Evolutionary conservation across 202 grass and related monocot species (phyloP), one percentile per base, ranked within the genome.

Genomic region (Panicum hallii): DNA sequence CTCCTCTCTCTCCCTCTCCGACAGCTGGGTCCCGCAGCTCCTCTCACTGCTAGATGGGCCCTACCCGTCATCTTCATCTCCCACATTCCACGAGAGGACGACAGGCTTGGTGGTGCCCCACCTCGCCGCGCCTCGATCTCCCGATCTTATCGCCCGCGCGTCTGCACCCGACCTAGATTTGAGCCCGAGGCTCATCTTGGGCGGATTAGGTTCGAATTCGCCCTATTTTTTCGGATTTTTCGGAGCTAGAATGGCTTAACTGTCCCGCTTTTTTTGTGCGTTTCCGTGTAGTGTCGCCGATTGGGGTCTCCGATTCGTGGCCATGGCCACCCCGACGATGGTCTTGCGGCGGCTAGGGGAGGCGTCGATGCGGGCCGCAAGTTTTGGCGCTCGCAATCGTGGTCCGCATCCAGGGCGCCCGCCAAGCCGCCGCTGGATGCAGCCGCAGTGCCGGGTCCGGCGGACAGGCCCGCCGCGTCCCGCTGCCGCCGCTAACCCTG

Each of bases 331-430:
- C 56, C 89, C 28, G 85, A 90, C 38, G 85, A 87, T 63, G 90
- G 88, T 49, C 45, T 11, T 14, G 53, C 79, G 52, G 60, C 74
- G 44, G 80, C 62, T 16, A 76, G 75, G 41, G 57, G 61, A 19
- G 72, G 81, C 26, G 70, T 72, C 12, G 57, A 44, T 9, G 17
- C 83, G 42, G 83, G 90, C 7, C 88, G 83, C 19, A 94, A 93
- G 68, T 99, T 92, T 87, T 94, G 91, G 91, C 92, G 97, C 81
- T 99, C 97, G 91, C 69, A 9, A 9, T 99, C 97, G 30, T 99
- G 97, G 97, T 97, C 97, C 16, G 67, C 92, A 14, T 90, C 93
- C 3, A 83, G 93, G 65, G 90, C 74, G 65, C 85, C 80, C 4
- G 56, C 82, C 40, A 83, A 90, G 45, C 75, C 85, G 50, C 72